Base-by-base conservation (phyloP, 805 yeast species). In the Clavispora santaluciae region DNA sequence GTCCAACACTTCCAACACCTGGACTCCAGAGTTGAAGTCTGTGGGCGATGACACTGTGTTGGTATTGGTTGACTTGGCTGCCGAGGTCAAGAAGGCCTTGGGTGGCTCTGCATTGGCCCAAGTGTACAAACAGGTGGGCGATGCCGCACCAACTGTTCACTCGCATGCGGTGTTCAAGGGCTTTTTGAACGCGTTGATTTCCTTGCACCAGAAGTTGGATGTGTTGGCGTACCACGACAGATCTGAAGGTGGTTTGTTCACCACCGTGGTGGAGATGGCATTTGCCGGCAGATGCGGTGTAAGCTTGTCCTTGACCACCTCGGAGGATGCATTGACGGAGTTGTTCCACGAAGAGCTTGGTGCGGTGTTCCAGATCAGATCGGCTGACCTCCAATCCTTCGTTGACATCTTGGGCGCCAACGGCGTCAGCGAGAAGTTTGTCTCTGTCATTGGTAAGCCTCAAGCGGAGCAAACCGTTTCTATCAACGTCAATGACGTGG, bases 71-170 rank as follows among this genome's bases (percentile, higher is more conserved):
- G 96, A 88, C 59, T 73, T 91, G 48, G 83, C 87, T 26, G 72
- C 73, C 3, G 73, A 72, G 39, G 62, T 50, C 36, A 63, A 59
- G 38, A 71, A 72, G 50, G 68, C 90, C 2, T 72, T 93, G 37
- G 99, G 99, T 55, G 98, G 95, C 39, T 88, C 98, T 24, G 95
- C 96, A 6, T 70, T 91, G 49, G 89, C 97, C 24, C 99, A 93
- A 68, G 97, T 87, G 30, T 91, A 83, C 73, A 79, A 80, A 50
- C 86, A 87, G 66, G 79, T 90, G 42, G 99, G 99, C 47, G 70
- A 86, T 59, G 63, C 73, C 28, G 77, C 86, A 22, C 98, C 98
- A 53, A 81, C 83, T 37, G 97, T 91, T 34, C 87, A 83, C 60
- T 81, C 83, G 46, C 67, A 80, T 53, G 49, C 60, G 25, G 45